Evolutionary conservation across 257 asterid species (phyloP).

Genomic region (Penstemon eatonii): DNA sequence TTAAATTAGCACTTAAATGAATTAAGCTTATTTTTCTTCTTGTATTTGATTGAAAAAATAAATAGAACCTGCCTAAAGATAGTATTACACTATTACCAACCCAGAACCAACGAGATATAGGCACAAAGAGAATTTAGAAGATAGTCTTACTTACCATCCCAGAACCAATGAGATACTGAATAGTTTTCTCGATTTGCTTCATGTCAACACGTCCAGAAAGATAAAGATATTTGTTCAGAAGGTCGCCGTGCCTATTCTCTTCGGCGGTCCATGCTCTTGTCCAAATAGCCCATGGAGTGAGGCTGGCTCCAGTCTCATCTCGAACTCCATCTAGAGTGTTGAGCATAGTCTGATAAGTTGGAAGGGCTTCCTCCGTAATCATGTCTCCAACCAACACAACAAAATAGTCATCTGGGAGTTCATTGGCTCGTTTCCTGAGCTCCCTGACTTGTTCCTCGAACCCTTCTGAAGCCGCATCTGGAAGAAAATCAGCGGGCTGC

Average conservation of each 20-base stretch:
- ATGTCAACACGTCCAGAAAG: conserved; percentile 75
- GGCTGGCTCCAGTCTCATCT: conserved; percentile 82
- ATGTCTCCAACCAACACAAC: conserved; percentile 74
- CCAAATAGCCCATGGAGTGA: conserved; percentile 74
- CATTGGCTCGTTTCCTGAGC: conserved; percentile 67
- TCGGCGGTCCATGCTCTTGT: conserved; percentile 80
- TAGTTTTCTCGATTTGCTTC: conserved; percentile 60
- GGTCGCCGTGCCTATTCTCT: conserved; percentile 80
- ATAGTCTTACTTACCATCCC: conserved; percentile 40
- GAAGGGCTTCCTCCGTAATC: conserved; percentile 81
- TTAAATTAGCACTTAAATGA: too few species aligned
- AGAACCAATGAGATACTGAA: conserved; percentile 59
- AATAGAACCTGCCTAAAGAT: too few species aligned
- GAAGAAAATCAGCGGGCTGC: conserved; percentile 76
- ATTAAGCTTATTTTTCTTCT: too few species aligned
- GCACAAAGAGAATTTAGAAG: background rate
- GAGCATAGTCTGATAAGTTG: conserved; percentile 80
- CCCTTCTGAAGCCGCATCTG: conserved; percentile 71
- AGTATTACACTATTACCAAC: too few species aligned
- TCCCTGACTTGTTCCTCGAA: conserved; percentile 75
- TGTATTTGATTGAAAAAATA: too few species aligned
- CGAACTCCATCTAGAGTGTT: conserved; percentile 75
- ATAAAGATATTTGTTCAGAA: conserved; percentile 62
- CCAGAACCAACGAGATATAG: too few species aligned
- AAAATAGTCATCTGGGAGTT: conserved; percentile 67